Percentiles rank a stretch among this genome's conserved stretches.
Conservation (phyloP, 1,139 yeast species). For the Trichomonascaceae sp. region DNA sequence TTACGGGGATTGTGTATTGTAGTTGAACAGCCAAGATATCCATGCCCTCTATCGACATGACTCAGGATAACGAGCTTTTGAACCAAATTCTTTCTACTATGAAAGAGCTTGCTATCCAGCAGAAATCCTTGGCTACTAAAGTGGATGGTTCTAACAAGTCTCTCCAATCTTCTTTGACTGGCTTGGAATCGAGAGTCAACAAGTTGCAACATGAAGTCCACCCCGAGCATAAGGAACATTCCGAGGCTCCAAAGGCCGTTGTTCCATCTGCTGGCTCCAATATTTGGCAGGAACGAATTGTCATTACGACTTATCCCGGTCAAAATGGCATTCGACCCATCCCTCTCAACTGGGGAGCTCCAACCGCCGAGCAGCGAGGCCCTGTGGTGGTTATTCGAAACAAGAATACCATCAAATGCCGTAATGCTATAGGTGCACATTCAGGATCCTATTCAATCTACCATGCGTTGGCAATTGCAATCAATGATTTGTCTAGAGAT, state of each 20-base stretch:
- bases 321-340: conserved; percentile 46
- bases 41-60: conserved; percentile 1
- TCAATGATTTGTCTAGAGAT: conserved; percentile 45
- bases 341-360: conserved; percentile 45
- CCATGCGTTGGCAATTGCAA: conserved; percentile 55
- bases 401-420: conserved; percentile 31
- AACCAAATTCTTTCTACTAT: conserved; percentile 10
- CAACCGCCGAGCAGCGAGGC: conserved; percentile 45
- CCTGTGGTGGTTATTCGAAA: conserved; percentile 50
- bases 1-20: too few relatives aligned
- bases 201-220: conserved; percentile 1
- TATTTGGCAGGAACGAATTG: conserved; percentile 21
- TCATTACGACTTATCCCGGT: conserved; percentile 45
- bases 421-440: conserved; percentile 56
- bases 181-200: conserved; percentile 4
- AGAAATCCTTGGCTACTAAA: conserved; percentile 12
- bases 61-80: conserved; percentile 6
- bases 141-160: conserved; percentile 15
- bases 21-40: background rate
- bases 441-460: conserved; percentile 56
- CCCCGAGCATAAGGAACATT: background rate
- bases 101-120: conserved; percentile 11
- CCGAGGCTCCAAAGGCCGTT: conserved; percentile 5
- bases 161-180: conserved; percentile 1
- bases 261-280: conserved; percentile 1